These are phyloP conservation scores for Protostelium mycophagum DNA, from an alignment of 78 protist species.

Conservation along the genomic window DNA sequence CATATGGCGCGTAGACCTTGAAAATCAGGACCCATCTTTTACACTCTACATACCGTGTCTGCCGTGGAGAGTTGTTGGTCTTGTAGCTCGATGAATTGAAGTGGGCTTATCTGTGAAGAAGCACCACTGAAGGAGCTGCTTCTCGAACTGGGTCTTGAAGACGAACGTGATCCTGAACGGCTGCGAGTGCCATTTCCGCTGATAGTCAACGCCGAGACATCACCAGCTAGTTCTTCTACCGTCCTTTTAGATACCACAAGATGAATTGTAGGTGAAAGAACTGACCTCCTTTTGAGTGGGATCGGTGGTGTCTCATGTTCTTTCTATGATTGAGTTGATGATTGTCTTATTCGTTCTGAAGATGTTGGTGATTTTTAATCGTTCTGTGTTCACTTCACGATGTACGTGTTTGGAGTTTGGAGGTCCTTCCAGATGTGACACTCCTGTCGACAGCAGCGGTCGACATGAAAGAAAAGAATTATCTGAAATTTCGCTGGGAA, in stretches of 20 bases:
- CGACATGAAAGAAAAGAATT: too few relatives aligned
- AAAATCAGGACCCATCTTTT: not conserved
- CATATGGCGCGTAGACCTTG: not conserved
- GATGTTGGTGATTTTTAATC: too few relatives aligned
- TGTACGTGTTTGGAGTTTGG: too few relatives aligned
- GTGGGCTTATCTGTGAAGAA: not conserved
- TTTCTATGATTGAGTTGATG: too few relatives aligned
- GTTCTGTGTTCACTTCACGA: too few relatives aligned
- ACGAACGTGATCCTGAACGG: not conserved
- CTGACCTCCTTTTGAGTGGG: not conserved
- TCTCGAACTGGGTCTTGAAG: not conserved
- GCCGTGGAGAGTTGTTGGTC: not conserved
- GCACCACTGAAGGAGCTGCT: not conserved
- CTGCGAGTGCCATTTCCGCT: not conserved
- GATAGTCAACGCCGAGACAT: not conserved
- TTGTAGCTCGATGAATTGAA: not conserved
- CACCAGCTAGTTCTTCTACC: too few relatives aligned
- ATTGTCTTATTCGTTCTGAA: too few relatives aligned
- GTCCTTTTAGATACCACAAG: not conserved
- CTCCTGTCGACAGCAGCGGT: too few relatives aligned
- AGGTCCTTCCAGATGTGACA: too few relatives aligned
- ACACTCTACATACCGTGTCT: not conserved
- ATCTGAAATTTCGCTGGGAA: too few relatives aligned
- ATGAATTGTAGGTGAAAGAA: not conserved
- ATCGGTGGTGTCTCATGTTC: not conserved